Evolutionary conservation across 345 rosid genomes (phyloP).

Genomic region (Acer yangbiense): DNA sequence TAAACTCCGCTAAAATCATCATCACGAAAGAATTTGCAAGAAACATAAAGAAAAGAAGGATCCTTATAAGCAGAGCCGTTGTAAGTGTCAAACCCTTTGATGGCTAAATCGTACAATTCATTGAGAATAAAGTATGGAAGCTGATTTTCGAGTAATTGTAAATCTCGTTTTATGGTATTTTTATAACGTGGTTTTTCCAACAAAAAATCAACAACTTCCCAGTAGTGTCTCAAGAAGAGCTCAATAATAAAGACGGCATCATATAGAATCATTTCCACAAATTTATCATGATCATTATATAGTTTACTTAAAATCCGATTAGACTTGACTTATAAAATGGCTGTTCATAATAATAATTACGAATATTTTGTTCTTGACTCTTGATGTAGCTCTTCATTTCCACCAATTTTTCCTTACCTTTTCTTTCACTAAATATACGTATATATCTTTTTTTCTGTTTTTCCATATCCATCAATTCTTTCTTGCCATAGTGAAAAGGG

Average conservation of each 20-base stretch:
- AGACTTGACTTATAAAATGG: not conserved
- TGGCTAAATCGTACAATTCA: too few species aligned
- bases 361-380: not conserved
- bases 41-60: too few species aligned
- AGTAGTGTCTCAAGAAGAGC: not conserved
- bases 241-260: not conserved
- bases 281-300: too few species aligned
- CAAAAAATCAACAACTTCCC: too few species aligned
- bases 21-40: too few species aligned
- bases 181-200: too few species aligned
- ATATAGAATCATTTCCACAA: not conserved
- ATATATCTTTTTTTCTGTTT: not conserved
- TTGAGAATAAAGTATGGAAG: constrained; percentile 27
- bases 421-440: not conserved
- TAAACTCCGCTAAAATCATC: too few species aligned
- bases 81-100: too few species aligned
- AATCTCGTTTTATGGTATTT: too few species aligned
- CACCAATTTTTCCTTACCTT: not conserved
- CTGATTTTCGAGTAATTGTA: constrained; percentile 6
- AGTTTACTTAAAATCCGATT: too few species aligned
- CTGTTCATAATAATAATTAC: not conserved
- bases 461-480: not conserved
- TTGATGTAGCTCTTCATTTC: not conserved
- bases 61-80: too few species aligned
- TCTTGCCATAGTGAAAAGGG: not conserved